Base-by-base conservation (phyloP, 1,284 basidiomycete genomes). In the Pascua sp. region DNA sequence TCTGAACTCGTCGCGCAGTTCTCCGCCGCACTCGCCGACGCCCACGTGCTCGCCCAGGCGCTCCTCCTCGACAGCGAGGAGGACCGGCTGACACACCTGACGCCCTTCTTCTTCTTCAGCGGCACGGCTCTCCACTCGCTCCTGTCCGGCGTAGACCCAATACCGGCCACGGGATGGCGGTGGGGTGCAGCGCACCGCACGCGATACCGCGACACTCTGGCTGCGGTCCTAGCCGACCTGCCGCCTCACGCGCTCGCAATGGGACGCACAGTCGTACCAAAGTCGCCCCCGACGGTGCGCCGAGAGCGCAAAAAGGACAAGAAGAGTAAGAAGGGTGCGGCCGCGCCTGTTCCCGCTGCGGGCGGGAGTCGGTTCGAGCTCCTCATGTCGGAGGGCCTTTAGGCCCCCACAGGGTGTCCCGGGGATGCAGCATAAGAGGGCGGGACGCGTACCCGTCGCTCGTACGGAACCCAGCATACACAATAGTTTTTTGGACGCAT, bases 1-100 rank as follows among this genome's bases (percentile, higher is more conserved):
- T 79, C 89, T 24, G 87, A 90, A 63, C 80, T 91, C 16, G 80
- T 83, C 44, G 86, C 89, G 0, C 89, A 91, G 66, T 66, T 85
- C 8, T 74, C 84, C 2, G 80, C 82, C 53, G 82, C 85, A 1
- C 68, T 87, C 57, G 55, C 62, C 0, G 75, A 76, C 49, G 45
- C 62, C 4, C 50, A 62, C 7, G 40, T 65, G 8, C 66, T 78
- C 11, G 70, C 75, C 9, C 72, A 77, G 51, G 57, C 73, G 4
- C 63, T 78, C 11, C 65, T 76, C 9, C 62, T 78, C 32, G 49
- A 11, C 11, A 41, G 43, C 2, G 48, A 48, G n/a, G 42, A 18
- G 8, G 7, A 17, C 13, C 32, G 42, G 11, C 46, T 57, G 11
- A 70, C 69, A 0, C 72, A 76, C 51, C 47, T 67, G 2, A 64